Percentiles rank a stretch among this genome's conserved stretches.
These are phyloP conservation scores for Paxillus ammoniavirescens DNA, from an alignment of 768 basidiomycete species.

Conservation along the genomic window DNA sequence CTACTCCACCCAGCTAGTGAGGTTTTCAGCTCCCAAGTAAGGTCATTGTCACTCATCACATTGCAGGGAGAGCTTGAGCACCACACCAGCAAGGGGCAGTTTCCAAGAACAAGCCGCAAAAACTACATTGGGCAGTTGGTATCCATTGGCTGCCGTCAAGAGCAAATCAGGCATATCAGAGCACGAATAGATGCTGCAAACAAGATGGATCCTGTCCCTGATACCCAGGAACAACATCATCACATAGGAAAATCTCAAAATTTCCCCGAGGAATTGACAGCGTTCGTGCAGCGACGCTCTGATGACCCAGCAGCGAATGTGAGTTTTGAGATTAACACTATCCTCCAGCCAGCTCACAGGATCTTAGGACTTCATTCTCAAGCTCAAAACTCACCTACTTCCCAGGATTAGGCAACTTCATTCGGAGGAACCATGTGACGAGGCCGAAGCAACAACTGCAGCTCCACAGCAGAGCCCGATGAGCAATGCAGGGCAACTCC, in stretches of 20 bases:
- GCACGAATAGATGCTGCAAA: background rate
- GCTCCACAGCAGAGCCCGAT: too few species aligned
- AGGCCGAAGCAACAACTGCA: too few species aligned
- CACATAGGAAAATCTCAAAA: conserved; percentile 14
- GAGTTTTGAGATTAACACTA: too few species aligned
- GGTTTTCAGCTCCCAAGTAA: too few species aligned
- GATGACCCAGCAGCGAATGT: conserved; percentile 25
- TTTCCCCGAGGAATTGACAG: background rate
- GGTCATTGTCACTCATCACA: too few species aligned
- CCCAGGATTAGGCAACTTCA: background rate
- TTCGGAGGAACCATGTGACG: too few species aligned
- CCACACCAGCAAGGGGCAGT: background rate
- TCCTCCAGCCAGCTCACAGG: too few species aligned
- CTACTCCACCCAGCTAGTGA: too few species aligned
- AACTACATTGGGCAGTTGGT: background rate
- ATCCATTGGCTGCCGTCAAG: conserved; percentile 2
- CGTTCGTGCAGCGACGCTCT: background rate
- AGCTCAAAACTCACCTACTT: conserved; percentile 5
- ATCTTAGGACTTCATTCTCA: conserved; percentile 5
- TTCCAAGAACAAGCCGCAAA: background rate
- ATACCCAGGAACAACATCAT: conserved; percentile 7
- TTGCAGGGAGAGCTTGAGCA: conserved; percentile 8
- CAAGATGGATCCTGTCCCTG: too few species aligned
- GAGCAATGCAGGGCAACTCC: too few species aligned
- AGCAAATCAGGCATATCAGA: conserved; percentile 6